A percentile compares a stretch with the other conserved stretches of the same genome.
These are phyloP conservation scores for Magnusiomyces magnusii DNA, from an alignment of 1,139 yeast species.

Conservation along the genomic window DNA sequence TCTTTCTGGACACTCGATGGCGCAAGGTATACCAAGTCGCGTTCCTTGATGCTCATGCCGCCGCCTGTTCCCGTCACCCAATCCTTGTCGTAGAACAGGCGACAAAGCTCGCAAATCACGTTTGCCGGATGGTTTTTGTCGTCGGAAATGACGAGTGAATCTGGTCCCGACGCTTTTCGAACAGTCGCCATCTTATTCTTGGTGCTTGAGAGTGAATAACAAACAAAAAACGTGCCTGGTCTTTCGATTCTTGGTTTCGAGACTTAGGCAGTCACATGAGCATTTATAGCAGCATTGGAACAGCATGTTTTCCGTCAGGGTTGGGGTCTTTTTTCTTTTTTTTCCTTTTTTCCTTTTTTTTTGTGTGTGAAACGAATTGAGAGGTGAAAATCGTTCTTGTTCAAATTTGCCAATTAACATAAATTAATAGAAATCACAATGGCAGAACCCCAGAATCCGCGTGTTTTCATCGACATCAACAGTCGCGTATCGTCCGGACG, in stretches of 20 bases:
- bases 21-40: constrained; percentile 46
- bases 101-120: constrained; percentile 74
- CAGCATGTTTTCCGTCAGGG: too few relatives aligned
- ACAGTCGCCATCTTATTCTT: constrained; percentile 1
- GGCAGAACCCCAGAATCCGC: constrained; percentile 12
- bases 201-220: neutral
- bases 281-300: too few relatives aligned
- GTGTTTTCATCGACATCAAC: constrained; percentile 51
- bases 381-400: too few relatives aligned
- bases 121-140: constrained; percentile 78
- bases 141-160: constrained; percentile 36
- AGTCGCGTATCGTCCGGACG: constrained; percentile 51
- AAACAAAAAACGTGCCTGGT: too few relatives aligned
- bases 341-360: too few relatives aligned
- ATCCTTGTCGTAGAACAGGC: constrained; percentile 64
- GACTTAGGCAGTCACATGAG: too few relatives aligned
- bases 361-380: too few relatives aligned
- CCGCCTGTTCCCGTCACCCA: constrained; percentile 99
- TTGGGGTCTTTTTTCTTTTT: too few relatives aligned
- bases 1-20: constrained; percentile 97
- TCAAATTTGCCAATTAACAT: too few relatives aligned
- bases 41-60: constrained; percentile 73
- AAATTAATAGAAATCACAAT: neutral
- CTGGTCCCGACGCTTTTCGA: constrained; percentile 20
- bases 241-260: too few relatives aligned